phyloP scores from a whole-genome alignment of 768 basidiomycete genomes.

The Agaricus subrufescens region DNA sequence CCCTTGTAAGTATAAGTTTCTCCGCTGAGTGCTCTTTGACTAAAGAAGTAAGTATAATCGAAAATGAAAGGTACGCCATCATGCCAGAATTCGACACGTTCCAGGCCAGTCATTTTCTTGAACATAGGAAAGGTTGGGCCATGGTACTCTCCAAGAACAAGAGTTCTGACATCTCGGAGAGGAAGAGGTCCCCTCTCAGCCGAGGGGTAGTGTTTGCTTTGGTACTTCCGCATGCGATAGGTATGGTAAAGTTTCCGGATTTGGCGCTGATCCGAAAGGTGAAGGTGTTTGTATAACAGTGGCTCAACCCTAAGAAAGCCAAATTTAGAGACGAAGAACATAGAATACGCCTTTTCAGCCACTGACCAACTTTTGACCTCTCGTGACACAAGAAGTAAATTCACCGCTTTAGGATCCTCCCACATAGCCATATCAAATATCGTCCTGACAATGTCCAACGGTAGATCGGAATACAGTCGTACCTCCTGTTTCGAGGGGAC shows the following conservation, averaged over 20 bases:
- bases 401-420: not conserved
- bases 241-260: not conserved
- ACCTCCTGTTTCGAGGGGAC: not conserved
- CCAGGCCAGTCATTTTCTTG: not conserved
- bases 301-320: not conserved
- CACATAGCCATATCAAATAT: not conserved
- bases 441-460: not conserved
- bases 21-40: too few relatives aligned
- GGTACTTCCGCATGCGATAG: not conserved
- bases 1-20: too few relatives aligned
- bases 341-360: not conserved
- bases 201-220: not conserved
- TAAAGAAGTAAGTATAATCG: too few relatives aligned
- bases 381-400: not conserved
- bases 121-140: not conserved
- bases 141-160: not conserved
- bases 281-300: not conserved
- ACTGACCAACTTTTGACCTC: not conserved
- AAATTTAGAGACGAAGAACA: not conserved
- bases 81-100: not conserved
- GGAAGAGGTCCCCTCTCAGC: not conserved
- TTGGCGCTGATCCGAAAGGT: not conserved
- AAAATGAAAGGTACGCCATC: not conserved
- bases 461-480: not conserved
- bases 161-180: not conserved